Percentiles rank a stretch among this genome's conserved stretches.
Conservation (phyloP, 768 basidiomycete species). For the Leccinum broughii region DNA sequence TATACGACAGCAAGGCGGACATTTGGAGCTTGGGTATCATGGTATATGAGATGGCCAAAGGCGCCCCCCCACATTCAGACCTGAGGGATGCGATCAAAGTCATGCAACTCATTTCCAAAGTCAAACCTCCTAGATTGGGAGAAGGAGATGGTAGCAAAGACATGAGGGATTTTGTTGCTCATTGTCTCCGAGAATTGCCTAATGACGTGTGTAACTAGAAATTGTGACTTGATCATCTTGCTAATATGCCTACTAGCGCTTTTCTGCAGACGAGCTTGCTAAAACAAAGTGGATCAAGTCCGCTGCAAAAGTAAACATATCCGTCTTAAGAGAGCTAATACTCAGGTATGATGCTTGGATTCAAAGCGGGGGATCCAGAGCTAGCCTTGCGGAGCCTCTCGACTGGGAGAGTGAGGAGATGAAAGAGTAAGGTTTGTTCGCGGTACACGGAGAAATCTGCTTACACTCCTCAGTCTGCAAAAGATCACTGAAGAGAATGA, state of each 20-base stretch:
- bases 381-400: conserved; percentile 71
- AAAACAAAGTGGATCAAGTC: conserved; percentile 92
- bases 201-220: conserved; percentile 54
- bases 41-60: conserved; percentile 94
- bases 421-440: conserved; percentile 40
- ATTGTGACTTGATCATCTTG: not conserved
- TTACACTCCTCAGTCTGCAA: conserved; percentile 22
- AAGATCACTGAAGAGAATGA: conserved; percentile 29
- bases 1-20: conserved; percentile 96
- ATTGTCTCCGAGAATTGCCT: conserved; percentile 81
- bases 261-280: conserved; percentile 83
- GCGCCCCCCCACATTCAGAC: conserved; percentile 91
- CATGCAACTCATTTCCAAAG: conserved; percentile 85
- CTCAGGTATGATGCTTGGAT: conserved; percentile 74
- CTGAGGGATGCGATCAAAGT: conserved; percentile 79
- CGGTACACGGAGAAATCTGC: conserved; percentile 1
- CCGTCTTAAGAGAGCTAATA: conserved; percentile 78
- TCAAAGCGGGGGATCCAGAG: conserved; percentile 65
- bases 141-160: conserved; percentile 82
- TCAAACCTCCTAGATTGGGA: conserved; percentile 75
- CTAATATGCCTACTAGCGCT: conserved; percentile 52
- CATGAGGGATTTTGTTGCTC: conserved; percentile 84
- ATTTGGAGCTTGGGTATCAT: conserved; percentile 98
- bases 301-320: conserved; percentile 62
- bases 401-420: conserved; percentile 74